These are phyloP conservation scores for Knoxdaviesia capensis DNA, from an alignment of 2,329 filamentous ascomycete genomes.

Conservation along the genomic window DNA sequence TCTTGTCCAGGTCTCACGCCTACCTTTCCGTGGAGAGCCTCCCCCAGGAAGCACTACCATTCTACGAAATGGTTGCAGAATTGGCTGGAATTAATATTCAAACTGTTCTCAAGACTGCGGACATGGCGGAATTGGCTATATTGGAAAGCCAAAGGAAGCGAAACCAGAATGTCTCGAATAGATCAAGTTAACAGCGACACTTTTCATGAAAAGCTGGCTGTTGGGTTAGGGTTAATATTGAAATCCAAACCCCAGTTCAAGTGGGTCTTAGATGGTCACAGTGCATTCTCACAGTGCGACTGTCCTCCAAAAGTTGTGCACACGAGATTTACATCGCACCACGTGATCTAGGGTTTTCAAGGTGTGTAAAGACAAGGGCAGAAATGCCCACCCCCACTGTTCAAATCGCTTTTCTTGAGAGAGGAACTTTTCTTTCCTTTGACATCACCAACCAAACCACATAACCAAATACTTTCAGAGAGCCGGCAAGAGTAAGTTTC, in stretches of 20 bases:
- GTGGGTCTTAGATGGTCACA: no score
- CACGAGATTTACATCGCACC: background rate
- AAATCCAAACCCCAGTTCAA: no score
- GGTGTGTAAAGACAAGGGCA: no score
- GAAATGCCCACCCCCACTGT: no score
- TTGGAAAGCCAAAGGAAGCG: slow-evolving; percentile 1
- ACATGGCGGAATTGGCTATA: slow-evolving; percentile 5
- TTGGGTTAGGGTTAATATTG: no score
- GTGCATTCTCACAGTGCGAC: no score
- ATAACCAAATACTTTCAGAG: slow-evolving; percentile 22
- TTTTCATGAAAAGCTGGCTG: no score
- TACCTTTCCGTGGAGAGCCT: background rate
- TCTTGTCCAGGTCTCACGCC: no score
- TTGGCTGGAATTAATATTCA: slow-evolving; percentile 2
- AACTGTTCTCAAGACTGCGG: slow-evolving; percentile 4
- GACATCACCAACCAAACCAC: no score
- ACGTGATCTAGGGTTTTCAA: slow-evolving; percentile 3
- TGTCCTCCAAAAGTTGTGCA: background rate
- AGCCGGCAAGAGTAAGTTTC: slow-evolving; percentile 37
- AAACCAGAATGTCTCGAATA: background rate
- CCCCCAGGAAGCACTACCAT: slow-evolving; percentile 2
- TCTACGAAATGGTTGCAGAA: slow-evolving; percentile 4
- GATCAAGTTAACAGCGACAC: no score
- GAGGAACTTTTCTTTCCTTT: no score
- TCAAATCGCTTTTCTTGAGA: no score